These are phyloP conservation scores for Pulicaria dysenterica DNA, from an alignment of 129 eudicot genomes.

Conservation along the genomic window DNA sequence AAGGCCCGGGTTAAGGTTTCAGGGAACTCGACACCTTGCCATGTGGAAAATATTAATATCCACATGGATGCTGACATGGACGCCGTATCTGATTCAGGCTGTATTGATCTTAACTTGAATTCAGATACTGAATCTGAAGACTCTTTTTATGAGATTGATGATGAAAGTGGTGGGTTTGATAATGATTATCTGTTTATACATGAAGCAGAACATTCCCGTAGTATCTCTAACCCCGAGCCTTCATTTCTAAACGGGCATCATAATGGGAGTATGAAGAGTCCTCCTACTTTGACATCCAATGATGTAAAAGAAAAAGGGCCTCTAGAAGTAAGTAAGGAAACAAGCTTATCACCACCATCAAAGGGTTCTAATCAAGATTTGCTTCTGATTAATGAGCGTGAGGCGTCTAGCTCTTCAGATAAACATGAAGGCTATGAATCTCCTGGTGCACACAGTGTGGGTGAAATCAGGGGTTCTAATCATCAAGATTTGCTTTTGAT, in stretches of 20 bases:
- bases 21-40: constrained; percentile 31
- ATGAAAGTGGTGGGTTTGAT: constrained; percentile 19
- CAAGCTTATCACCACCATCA: constrained; percentile 14
- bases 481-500: neutral
- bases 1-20: constrained; percentile 53
- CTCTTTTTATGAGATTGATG: constrained; percentile 50
- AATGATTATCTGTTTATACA: constrained; percentile 15
- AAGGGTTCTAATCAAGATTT: constrained; percentile 16
- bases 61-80: constrained; percentile 23
- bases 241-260: constrained; percentile 24
- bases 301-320: constrained; percentile 26
- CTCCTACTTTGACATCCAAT: constrained; percentile 25
- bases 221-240: constrained; percentile 30
- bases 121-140: constrained; percentile 64
- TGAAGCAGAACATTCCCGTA: constrained; percentile 25
- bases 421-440: constrained; percentile 28
- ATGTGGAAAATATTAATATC: constrained; percentile 7
- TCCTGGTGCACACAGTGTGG: neutral
- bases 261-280: constrained; percentile 25
- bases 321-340: constrained; percentile 36
- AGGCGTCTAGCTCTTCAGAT: constrained; percentile 25
- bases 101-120: constrained; percentile 49
- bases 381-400: constrained; percentile 8
- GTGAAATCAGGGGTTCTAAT: neutral
- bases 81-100: constrained; percentile 59